Base-by-base conservation (phyloP, 2,329 filamentous ascomycete species). In the Ophiosphaerella korrae region DNA sequence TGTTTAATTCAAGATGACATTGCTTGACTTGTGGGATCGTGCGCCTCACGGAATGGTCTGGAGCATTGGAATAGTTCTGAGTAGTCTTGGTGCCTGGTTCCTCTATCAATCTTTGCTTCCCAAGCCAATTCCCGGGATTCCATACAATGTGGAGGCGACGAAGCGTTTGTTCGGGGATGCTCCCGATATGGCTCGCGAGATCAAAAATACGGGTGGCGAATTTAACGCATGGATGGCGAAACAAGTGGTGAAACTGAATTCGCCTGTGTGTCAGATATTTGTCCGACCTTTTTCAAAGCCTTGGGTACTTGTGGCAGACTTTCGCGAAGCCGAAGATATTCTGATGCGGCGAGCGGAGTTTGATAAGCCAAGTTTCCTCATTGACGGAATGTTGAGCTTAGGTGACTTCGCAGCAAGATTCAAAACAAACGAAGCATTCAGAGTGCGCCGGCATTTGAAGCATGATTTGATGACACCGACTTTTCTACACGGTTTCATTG, bases 401-500 rank as follows among this genome's bases (percentile, higher is more conserved):
- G 45, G 42, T 13, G 34, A 31, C 11, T 50, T 53, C 36, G 46
- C 52, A 67, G 69, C 40, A 53, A 65, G 41, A 66, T n/a, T 68
- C 42, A 50, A 59, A 4, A 66, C 53, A 3, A 67, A 71, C 26
- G 35, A 55, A 0, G 59, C 61, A 33, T 74, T 66, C 60, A 71
- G 43, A 11, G 8, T 23, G 29, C 3, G 5, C 21, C 31, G 18
- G 11, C 18, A 11, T n/a, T 45, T 16, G 34, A 18, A 14, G 32
- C 33, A 38, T 23, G 18, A 45, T 14, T 33, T 45, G 12, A 37
- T 36, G 31, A 35, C 11, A 8, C 18, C 32, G 9, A 29, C n/a
- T 23, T 45, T 45, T 23, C 31, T 45, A 11, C 37, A 45, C 31
- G 26, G 38, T 8, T 18, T 29, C 5, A 33, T 45, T 26, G 29